Conservation (phyloP, 1,284 basidiomycete genomes). For the Boletus semigastroideus region DNA sequence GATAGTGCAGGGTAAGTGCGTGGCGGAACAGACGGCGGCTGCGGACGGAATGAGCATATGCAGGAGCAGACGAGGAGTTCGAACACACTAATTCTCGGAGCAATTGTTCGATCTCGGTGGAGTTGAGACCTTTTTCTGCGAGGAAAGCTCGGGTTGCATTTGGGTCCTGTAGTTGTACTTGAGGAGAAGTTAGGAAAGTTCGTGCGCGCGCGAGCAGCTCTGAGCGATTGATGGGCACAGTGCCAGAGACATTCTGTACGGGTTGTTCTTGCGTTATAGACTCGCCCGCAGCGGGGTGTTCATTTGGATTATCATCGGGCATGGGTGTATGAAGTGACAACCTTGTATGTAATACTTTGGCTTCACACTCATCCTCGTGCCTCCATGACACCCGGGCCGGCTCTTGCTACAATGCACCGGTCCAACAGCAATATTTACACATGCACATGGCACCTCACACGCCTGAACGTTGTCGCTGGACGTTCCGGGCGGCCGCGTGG, state of each 20-base stretch:
- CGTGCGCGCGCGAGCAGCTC: slow-evolving; percentile 61
- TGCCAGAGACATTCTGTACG: background rate
- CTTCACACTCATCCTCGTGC: slow-evolving; percentile 2
- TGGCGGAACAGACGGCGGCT: slow-evolving; percentile 61
- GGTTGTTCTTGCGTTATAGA: background rate
- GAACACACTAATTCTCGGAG: slow-evolving; percentile 53
- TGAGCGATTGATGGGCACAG: slow-evolving; percentile 21
- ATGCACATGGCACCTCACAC: background rate
- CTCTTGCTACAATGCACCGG: too few species aligned
- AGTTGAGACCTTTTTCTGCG: slow-evolving; percentile 66
- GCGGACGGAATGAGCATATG: slow-evolving; percentile 6
- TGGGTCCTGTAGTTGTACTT: slow-evolving; percentile 57
- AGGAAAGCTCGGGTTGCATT: slow-evolving; percentile 64
- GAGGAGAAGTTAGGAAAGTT: slow-evolving; percentile 62
- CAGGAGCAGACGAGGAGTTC: background rate
- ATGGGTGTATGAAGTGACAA: too few species aligned
- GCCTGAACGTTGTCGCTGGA: background rate
- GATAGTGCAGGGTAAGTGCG: slow-evolving; percentile 70
- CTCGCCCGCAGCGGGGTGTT: background rate
- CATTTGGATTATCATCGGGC: slow-evolving; percentile 10
- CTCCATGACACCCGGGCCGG: too few species aligned
- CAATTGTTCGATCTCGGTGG: slow-evolving; percentile 59
- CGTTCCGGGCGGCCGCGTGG: background rate
- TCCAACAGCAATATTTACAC: background rate
- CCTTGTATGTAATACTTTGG: too few species aligned